Evolutionary conservation across 192 early-diverging fungal genomes (phyloP).

Genomic region (Podochytrium sp.): DNA sequence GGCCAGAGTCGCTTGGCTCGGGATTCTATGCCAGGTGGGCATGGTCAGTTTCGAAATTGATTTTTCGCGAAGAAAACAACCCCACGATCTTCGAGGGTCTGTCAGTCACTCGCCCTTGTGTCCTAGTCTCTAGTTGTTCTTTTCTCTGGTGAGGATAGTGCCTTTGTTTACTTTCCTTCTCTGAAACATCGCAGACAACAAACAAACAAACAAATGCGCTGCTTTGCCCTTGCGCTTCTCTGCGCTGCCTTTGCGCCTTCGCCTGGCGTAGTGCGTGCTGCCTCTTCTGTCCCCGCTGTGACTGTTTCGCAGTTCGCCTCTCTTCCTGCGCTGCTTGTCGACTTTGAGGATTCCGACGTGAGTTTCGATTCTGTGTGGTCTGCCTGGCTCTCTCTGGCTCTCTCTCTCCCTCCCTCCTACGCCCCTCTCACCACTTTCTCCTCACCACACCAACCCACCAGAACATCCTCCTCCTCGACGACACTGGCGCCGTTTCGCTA

Average conservation of each 20-base stretch:
- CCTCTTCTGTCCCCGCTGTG: not conserved
- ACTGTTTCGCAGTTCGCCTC: conserved; percentile 36
- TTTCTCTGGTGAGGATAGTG: too few species aligned
- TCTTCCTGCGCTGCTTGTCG: conserved; percentile 49
- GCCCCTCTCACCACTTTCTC: not conserved
- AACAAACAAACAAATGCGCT: not conserved
- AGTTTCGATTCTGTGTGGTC: not conserved
- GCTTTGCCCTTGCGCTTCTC: not conserved
- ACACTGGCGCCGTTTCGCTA: conserved; percentile 59
- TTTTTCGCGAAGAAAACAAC: too few species aligned
- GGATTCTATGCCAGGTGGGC: not conserved
- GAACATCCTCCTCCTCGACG: conserved; percentile 56
- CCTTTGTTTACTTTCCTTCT: too few species aligned
- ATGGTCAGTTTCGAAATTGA: not conserved
- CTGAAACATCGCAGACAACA: not conserved
- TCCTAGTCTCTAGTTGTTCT: too few species aligned
- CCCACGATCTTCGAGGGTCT: too few species aligned
- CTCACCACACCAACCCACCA: not conserved
- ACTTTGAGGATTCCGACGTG: conserved; percentile 64
- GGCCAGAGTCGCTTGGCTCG: not conserved
- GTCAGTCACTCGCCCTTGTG: too few species aligned
- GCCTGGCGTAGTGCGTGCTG: not conserved
- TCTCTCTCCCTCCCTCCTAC: not conserved
- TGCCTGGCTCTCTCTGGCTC: not conserved
- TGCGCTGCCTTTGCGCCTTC: not conserved